Conservation (phyloP, 169 alveolate genomes). For the Plasmodium coatneyi region DNA sequence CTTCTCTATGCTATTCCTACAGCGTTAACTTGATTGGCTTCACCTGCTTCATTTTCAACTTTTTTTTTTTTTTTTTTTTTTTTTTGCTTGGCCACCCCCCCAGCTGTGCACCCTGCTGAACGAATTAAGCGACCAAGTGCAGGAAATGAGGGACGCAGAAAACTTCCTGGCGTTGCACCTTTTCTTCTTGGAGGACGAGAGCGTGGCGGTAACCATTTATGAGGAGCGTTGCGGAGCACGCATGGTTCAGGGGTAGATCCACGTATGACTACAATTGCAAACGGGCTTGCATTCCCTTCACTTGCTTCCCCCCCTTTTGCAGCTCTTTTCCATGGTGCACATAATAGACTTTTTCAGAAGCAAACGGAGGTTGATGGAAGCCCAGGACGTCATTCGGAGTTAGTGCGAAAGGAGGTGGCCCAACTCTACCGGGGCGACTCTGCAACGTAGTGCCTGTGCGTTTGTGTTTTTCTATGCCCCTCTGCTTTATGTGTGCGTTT, state of each 20-base stretch:
- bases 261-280: background rate
- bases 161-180: conserved; percentile 17
- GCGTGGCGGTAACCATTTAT: background rate
- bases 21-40: background rate
- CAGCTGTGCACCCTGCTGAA: conserved; percentile 46
- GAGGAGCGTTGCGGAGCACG: background rate
- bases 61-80: too few species aligned
- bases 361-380: conserved; percentile 33
- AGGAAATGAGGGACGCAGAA: conserved; percentile 31
- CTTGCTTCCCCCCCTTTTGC: background rate
- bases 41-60: background rate
- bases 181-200: conserved; percentile 54
- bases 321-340: conserved; percentile 62
- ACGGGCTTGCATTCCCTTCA: background rate
- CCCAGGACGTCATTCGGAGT: conserved; percentile 15
- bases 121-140: conserved; percentile 28
- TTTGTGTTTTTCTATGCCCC: background rate
- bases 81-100: background rate
- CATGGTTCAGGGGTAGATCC: background rate
- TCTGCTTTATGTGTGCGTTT: background rate
- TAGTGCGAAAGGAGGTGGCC: background rate
- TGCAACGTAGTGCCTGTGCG: background rate
- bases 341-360: conserved; percentile 51
- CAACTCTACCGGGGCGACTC: background rate
- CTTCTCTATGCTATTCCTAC: too few species aligned